Conservation (phyloP, 345 rosid species). For the Anastatica hierochuntica region DNA sequence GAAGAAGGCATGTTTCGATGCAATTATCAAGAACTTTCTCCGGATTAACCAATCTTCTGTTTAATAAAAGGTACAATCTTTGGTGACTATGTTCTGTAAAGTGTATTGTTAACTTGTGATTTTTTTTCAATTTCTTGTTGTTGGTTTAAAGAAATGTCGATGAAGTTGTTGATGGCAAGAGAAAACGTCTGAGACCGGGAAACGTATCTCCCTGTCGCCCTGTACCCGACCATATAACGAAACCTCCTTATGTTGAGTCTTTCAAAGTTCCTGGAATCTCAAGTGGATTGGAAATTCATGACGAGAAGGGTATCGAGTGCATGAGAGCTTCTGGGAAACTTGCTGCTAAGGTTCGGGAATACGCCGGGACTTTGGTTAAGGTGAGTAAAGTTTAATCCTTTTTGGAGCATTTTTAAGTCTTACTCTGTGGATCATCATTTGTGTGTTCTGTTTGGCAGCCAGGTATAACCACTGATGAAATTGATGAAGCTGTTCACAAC, state of each 20-base stretch:
- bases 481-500: constrained; percentile 83
- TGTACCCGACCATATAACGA: constrained; percentile 59
- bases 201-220: constrained; percentile 57
- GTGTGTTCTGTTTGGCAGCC: constrained; percentile 46
- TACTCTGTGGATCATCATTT: constrained; percentile 12
- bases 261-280: constrained; percentile 52
- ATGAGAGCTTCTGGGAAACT: constrained; percentile 92
- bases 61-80: constrained; percentile 52
- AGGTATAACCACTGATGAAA: constrained; percentile 79
- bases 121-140: background rate
- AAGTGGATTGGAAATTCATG: constrained; percentile 68
- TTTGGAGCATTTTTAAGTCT: constrained; percentile 1
- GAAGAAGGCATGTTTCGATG: constrained; percentile 53
- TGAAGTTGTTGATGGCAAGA: constrained; percentile 34
- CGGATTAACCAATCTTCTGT: constrained; percentile 54
- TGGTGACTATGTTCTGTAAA: no score
- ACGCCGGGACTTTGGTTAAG: constrained; percentile 81
- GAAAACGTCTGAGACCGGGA: constrained; percentile 58
- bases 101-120: no score
- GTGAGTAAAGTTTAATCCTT: constrained; percentile 17
- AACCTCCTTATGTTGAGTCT: constrained; percentile 63
- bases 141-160: constrained; percentile 34
- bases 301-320: constrained; percentile 56
- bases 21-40: constrained; percentile 51
- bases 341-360: constrained; percentile 74